phyloP scores from a whole-genome alignment of 345 rosid genomes.

The Euphorbia pulcherrima region DNA sequence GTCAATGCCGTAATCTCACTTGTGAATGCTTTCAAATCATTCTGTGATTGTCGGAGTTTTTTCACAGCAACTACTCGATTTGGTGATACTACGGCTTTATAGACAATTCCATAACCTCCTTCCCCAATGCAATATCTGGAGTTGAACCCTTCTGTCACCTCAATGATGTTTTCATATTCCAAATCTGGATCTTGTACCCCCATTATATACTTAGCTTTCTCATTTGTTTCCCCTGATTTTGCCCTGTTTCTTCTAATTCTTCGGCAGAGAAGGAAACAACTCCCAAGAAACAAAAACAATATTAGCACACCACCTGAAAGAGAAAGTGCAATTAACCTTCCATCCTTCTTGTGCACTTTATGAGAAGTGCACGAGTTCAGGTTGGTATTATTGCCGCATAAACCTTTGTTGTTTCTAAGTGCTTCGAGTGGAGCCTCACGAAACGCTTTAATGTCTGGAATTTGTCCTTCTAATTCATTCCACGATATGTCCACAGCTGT shows the following conservation, averaged over 20 bases:
- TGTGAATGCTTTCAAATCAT: not conserved
- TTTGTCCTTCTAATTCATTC: not conserved
- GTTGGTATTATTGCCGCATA: not conserved
- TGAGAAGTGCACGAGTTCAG: not conserved
- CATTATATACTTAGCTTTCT: not conserved
- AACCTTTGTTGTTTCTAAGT: not conserved
- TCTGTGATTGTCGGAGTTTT: not conserved
- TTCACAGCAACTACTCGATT: not conserved
- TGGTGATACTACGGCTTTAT: not conserved
- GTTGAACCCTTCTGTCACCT: not conserved
- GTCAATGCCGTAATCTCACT: not conserved
- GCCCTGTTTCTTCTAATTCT: not conserved
- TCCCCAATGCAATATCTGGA: not conserved
- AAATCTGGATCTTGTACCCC: not conserved
- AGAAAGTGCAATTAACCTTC: not conserved
- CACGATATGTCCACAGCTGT: not conserved
- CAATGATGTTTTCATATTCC: not conserved
- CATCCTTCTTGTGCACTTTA: not conserved
- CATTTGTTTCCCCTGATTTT: not conserved
- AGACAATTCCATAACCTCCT: not conserved
- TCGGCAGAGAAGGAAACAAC: not conserved
- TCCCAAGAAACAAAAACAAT: not conserved
- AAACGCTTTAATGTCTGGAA: not conserved
- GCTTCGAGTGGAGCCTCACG: not conserved
- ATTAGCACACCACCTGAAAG: not conserved